A percentile compares a stretch with the other conserved stretches of the same genome.
These are phyloP conservation scores for Apiospora rasikravindrae DNA, from an alignment of 2,329 filamentous ascomycete genomes.

Conservation along the genomic window DNA sequence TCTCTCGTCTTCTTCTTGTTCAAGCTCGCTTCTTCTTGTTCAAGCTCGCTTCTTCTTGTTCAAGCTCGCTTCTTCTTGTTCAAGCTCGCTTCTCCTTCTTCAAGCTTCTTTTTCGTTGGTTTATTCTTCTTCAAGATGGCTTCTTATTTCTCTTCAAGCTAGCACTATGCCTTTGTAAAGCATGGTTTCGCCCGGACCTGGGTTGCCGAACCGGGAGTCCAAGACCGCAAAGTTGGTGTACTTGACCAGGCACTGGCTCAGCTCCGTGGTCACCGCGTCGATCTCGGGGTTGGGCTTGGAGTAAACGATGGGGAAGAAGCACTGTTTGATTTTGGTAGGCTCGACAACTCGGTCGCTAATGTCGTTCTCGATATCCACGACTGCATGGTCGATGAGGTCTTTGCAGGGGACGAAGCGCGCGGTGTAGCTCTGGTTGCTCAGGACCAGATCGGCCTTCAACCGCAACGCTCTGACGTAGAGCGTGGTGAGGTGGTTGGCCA, in stretches of 20 bases:
- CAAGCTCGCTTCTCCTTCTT: neutral
- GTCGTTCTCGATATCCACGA: neutral
- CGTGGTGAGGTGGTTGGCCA: neutral
- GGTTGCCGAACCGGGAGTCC: neutral
- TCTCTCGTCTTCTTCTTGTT: neutral
- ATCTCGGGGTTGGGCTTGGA: neutral
- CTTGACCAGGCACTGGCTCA: neutral
- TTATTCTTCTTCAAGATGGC: neutral
- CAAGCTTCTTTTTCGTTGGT: no score
- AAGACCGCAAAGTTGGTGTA: neutral
- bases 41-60: neutral
- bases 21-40: neutral
- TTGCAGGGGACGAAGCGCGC: neutral
- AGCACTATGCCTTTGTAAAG: neutral
- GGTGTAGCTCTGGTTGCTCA: neutral
- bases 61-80: neutral
- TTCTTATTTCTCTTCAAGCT: no score
- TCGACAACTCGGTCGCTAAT: neutral
- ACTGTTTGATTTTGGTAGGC: neutral
- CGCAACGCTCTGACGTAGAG: neutral
- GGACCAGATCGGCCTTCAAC: neutral
- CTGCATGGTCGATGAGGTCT: neutral
- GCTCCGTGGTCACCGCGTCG: neutral
- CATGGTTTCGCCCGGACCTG: neutral
- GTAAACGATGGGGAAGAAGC: neutral